A percentile compares a stretch with the other conserved stretches of the same genome.
Evolutionary conservation across 2,329 filamentous ascomycete genomes (phyloP).

Genomic region (Graphium sp.): DNA sequence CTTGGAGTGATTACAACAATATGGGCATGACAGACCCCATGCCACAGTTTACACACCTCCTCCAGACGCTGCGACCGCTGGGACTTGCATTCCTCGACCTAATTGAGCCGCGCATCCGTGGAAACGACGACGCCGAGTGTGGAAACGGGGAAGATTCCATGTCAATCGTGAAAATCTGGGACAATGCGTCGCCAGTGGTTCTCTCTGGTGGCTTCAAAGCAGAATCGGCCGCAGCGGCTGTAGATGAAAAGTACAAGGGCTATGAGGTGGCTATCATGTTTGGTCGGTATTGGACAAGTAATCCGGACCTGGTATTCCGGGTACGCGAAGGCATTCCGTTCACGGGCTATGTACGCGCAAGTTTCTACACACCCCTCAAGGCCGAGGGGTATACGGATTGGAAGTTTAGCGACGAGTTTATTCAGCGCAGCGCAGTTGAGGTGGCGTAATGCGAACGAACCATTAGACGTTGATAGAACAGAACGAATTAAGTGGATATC

Average conservation of each 20-base stretch:
- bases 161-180: constrained; percentile 15
- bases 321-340: no score
- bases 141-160: constrained; percentile 5
- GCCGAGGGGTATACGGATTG: no score
- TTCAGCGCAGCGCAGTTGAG: no score
- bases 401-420: no score
- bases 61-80: constrained; percentile 29
- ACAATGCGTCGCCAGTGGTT: constrained; percentile 13
- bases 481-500: no score
- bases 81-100: constrained; percentile 40
- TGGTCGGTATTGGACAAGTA: constrained; percentile 17
- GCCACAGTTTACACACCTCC: constrained; percentile 39
- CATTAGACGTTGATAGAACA: no score
- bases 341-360: no score
- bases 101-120: constrained; percentile 35
- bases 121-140: constrained; percentile 18
- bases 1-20: constrained; percentile 38
- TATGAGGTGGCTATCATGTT: constrained; percentile 13
- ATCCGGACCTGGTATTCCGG: constrained; percentile 18
- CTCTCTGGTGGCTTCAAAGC: constrained; percentile 14
- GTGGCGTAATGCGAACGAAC: no score
- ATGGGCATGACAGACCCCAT: constrained; percentile 37
- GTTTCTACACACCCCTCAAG: no score
- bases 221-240: constrained; percentile 8
- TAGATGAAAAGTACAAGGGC: constrained; percentile 10